These are phyloP conservation scores for Lyophyllum atratum DNA, from an alignment of 768 basidiomycete genomes.

Conservation along the genomic window DNA sequence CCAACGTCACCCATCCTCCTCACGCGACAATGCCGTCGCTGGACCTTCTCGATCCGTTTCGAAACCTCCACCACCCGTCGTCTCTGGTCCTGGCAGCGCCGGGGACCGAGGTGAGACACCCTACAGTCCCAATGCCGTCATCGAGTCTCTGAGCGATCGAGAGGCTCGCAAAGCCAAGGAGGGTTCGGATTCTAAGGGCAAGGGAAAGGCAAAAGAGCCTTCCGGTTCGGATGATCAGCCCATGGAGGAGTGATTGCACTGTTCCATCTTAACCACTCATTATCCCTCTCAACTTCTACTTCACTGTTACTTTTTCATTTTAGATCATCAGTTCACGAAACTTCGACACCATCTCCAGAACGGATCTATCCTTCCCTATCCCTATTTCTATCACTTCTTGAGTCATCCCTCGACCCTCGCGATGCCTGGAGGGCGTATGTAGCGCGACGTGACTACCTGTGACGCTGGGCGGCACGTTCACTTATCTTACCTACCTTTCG, in stretches of 20 bases:
- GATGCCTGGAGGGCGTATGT: slow-evolving; percentile 1
- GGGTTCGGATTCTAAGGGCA: neutral
- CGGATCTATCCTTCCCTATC: neutral
- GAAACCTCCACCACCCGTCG: neutral
- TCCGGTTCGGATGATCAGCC: too few species aligned
- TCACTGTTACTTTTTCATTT: too few species aligned
- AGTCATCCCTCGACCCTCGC: neutral
- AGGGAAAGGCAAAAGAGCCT: neutral
- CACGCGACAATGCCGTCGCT: too few species aligned
- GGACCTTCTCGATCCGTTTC: too few species aligned
- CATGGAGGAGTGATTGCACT: too few species aligned
- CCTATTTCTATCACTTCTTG: neutral
- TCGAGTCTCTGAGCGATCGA: neutral
- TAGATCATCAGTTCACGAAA: neutral
- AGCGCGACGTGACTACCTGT: neutral
- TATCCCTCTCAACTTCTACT: too few species aligned
- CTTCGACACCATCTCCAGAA: neutral
- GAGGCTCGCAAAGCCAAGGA: neutral
- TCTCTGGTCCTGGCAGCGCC: too few species aligned
- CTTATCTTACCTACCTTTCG: neutral
- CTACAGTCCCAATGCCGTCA: neutral
- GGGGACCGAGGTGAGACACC: too few species aligned
- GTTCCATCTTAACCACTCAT: too few species aligned
- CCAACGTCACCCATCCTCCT: too few species aligned
- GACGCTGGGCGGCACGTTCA: neutral